Base-by-base conservation (phyloP, 2,329 filamentous ascomycete species). In the Ceratocystis cacaofunesta region DNA sequence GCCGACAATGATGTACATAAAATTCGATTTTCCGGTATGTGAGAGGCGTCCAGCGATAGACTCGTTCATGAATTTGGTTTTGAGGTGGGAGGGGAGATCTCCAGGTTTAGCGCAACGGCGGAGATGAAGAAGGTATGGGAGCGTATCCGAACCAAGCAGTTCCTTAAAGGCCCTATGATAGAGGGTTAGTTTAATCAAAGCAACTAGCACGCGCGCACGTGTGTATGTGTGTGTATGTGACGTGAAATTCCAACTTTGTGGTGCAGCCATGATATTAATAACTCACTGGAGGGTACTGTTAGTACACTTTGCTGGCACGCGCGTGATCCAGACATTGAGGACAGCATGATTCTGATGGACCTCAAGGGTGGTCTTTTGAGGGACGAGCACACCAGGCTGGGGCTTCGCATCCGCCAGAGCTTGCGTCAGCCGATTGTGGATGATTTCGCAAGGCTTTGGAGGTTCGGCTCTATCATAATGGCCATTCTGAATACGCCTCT, bases 61-160 rank as follows among this genome's bases (percentile, higher is more conserved):
- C 67, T 81, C 80, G 70, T 84, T 83, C 79, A 85, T 85, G 69
- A 81, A 82, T 68, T 81, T 78, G 5, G 79, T 78, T 73, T 85
- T 85, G 68, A 88, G 78, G 70, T 87, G 85, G 30, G 79, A 76
- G 8, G 88, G 87, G 7, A 92, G 78, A 71, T 87, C 86, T 64
- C 78, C 77, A 60, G 82, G 82, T 74, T 91, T 90, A 67, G 86
- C 87, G 73, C 90, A 89, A 73, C 88, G 83, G 69, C 88, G 87
- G 65, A 92, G 79, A 76, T 92, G 85, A 76, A 84, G 81, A 70
- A 87, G 78, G 78, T 81, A 82, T 74, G 85, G 82, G 79, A 80
- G 81, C 71, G 80, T 80, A 72, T 82, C 82, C 71, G 84, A 81
- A 58, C 62, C 65, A 68, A 64, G 55, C 64, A 65, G 25, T 28